Base-by-base conservation (phyloP, 441 rosid genomes). In the Populus hybrid region DNA sequence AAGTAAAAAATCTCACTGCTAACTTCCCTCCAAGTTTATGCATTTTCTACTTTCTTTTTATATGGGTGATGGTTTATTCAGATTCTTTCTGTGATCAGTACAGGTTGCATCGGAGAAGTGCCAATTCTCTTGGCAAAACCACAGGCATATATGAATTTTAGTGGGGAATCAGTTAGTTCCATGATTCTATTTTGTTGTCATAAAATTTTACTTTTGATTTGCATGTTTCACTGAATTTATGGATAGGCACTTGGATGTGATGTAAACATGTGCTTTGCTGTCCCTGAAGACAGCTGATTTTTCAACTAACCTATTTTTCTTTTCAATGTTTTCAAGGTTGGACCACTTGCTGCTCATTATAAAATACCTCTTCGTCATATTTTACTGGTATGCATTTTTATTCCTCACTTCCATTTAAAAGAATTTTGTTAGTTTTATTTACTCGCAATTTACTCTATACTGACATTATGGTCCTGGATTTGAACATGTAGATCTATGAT, bases 301-400 rank as follows among this genome's bases (percentile, higher is more conserved):
- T 69, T 36, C 64, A 59, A 56, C 72, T 71, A 64, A 84, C 40
- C n/a, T 72, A 72, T 67, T 80, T 26, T 23, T 61, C 71, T 64
- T 76, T 26, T 80, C 71, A 20, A 59, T 69, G 21, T 61, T 84
- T 71, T 68, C 64, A 75, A 95, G 98, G 96, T 93, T 82, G 98
- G 94, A 81, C 91, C 97, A 18, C 96, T 95, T 83, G 99, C 99
- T 78, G 89, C 93, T 24, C 82, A 92, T 72, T 95, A 92, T 85
- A 94, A 86, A 90, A 90, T 93, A 69, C 99, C 99, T 33, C 79
- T 95, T 79, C 97, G 99, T 10, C 98, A 95, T 87, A 89, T 93
- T 82, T 82, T 95, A 78, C 33, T 93, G 96, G 99, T 95, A 86
- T 65, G 78, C 31, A 29, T 35, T 79, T 69, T 75, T 2, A 6